Evolutionary conservation across 2,329 filamentous ascomycete species (phyloP), one percentile per base, ranked within the genome.

Genomic region (Sporothrix curviconia): DNA sequence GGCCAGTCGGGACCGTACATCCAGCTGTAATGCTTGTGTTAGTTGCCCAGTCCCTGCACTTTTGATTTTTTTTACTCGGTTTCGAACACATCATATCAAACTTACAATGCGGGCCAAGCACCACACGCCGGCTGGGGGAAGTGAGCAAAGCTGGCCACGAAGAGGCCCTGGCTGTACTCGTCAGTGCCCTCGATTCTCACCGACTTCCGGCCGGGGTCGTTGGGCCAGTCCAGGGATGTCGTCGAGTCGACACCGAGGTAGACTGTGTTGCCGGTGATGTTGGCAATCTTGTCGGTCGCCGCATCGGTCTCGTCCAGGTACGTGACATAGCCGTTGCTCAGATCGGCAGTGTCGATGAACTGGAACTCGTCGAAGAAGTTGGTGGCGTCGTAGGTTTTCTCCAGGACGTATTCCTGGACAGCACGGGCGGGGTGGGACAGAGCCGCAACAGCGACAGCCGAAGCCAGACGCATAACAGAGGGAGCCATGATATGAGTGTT

Each of bases 51-150:
- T n/a, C 15, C 5, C 12, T 17, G 2, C 15, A 39, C 36, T 39
- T 39, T 39, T 19, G 19, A 3, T 39, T 17, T 19, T 49, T 22
- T 17, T 34, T 34, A n/a, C 14, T 49, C 36, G 19, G n/a, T 12
- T 15, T 43, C n/a, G 1, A n/a, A 17, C 19, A 22, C 12, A 6
- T 24, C 40, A 43, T 24, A 11, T 6, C 28, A 32, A 32, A 66
- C 73, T 70, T 73, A 82, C 77, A 86, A 78, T 72, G 86, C 85
- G 4, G 87, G 87, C 87, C 87, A 91, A 7, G 80, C 77, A 52
- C 88, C 87, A 64, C 87, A 90, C 43, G 77, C 73, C 9, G 78
- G 76, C 56, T 74, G 76, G 30, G 87, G 87, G 72, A 91, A 83
- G 65, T 90, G 86, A 14, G 73, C 76, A 62, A 90, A 81, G 66